These are phyloP conservation scores for Didymella arachidicola DNA, from an alignment of 2,329 filamentous ascomycete genomes.

Conservation along the genomic window DNA sequence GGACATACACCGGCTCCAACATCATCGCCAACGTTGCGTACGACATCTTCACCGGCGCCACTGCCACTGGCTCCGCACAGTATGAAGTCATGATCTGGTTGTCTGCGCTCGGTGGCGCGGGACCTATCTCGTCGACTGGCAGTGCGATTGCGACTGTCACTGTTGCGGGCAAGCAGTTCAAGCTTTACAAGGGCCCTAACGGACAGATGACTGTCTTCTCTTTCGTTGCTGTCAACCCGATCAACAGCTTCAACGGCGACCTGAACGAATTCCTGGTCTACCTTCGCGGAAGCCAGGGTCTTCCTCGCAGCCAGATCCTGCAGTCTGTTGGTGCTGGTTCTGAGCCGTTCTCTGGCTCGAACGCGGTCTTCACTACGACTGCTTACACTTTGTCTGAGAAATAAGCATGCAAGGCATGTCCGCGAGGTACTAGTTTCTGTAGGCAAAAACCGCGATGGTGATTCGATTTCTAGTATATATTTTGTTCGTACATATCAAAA, in stretches of 20 bases:
- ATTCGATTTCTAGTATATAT: conserved; percentile 13
- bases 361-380: conserved; percentile 56
- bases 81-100: conserved; percentile 75
- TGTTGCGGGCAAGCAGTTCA: conserved; percentile 63
- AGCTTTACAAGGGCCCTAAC: conserved; percentile 68
- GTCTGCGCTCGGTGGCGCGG: conserved; percentile 63
- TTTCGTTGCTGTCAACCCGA: conserved; percentile 61
- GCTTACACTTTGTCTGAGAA: conserved; percentile 48
- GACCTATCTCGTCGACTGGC: conserved; percentile 66
- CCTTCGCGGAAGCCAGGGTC: conserved; percentile 58
- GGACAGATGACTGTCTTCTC: conserved; percentile 67
- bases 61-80: conserved; percentile 56
- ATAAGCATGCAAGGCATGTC: conserved; percentile 9
- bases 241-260: conserved; percentile 65
- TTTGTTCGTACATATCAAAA: not conserved
- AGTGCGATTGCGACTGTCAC: conserved; percentile 62
- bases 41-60: conserved; percentile 66
- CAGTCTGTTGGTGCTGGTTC: conserved; percentile 63
- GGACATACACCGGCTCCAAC: conserved; percentile 58
- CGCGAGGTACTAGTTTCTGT: not conserved
- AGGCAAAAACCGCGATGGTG: not conserved
- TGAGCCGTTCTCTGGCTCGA: conserved; percentile 62
- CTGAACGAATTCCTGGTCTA: conserved; percentile 66
- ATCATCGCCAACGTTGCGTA: conserved; percentile 68
- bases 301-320: conserved; percentile 61